These are phyloP conservation scores for Diaporthe ilicicola DNA, from an alignment of 2,329 filamentous ascomycete genomes.

Conservation along the genomic window DNA sequence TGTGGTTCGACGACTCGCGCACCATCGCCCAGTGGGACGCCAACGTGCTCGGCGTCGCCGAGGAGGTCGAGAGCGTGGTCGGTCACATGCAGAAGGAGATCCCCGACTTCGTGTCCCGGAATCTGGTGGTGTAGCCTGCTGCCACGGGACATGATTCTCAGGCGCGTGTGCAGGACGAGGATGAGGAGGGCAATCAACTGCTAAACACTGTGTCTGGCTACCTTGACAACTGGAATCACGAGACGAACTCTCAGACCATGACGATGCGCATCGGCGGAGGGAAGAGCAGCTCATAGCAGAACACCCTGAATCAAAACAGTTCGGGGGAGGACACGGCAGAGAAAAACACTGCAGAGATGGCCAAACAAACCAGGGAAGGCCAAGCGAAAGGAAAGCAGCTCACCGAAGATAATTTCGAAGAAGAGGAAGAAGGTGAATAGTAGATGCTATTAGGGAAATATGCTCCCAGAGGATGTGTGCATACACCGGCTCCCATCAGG, in stretches of 20 bases:
- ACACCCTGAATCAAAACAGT: not conserved
- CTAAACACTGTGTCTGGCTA: not conserved
- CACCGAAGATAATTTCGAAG: not conserved
- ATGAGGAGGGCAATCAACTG: not conserved
- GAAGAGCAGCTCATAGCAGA: not conserved
- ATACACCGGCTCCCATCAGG: not conserved
- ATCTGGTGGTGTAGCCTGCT: constrained; percentile 30
- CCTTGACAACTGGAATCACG: not conserved
- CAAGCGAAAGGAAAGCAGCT: too few species aligned
- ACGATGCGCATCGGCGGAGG: not conserved
- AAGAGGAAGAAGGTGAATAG: not conserved
- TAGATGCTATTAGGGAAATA: not conserved
- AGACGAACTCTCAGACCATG: not conserved
- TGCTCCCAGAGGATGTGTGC: not conserved
- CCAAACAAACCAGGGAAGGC: too few species aligned
- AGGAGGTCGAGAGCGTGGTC: constrained; percentile 89
- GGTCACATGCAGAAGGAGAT: constrained; percentile 83
- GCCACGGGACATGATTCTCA: too few species aligned
- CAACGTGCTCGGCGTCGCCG: constrained; percentile 85
- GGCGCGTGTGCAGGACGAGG: not conserved
- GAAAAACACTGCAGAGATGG: not conserved
- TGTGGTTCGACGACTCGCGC: constrained; percentile 83
- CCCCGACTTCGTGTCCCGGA: constrained; percentile 59
- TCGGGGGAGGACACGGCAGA: not conserved
- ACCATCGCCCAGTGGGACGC: constrained; percentile 88